These are phyloP conservation scores for Suhomyces canberraensis DNA, from an alignment of 805 yeast species.

Conservation along the genomic window DNA sequence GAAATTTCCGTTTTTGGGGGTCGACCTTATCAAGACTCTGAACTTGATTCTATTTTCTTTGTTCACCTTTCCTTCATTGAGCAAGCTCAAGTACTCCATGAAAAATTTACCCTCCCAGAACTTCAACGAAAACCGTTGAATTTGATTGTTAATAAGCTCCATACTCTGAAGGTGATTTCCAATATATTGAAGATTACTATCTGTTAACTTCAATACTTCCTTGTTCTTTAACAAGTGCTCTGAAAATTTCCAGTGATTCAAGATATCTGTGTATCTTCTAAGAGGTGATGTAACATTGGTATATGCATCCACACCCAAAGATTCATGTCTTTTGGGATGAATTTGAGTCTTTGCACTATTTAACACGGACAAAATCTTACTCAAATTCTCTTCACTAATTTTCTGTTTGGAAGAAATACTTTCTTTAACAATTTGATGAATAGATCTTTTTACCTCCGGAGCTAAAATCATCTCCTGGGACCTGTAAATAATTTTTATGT, in stretches of 20 bases:
- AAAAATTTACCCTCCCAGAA: conserved; percentile 41
- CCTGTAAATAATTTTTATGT: conserved; percentile 53
- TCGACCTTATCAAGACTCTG: conserved; percentile 18
- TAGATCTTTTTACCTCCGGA: conserved; percentile 18
- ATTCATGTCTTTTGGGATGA: conserved; percentile 48
- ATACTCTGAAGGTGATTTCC: conserved; percentile 32
- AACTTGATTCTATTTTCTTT: conserved; percentile 18
- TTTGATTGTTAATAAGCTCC: conserved; percentile 24
- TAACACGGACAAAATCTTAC: conserved; percentile 43
- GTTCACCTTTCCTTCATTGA: conserved; percentile 12
- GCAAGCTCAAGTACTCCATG: conserved; percentile 22
- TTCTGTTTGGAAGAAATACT: conserved; percentile 11
- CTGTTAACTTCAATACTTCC: background rate
- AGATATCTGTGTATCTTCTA: conserved; percentile 25
- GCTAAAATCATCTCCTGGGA: conserved; percentile 31
- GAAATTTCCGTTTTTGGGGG: conserved; percentile 24
- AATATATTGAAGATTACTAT: conserved; percentile 12
- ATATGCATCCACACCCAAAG: conserved; percentile 61
- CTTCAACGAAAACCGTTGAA: conserved; percentile 22
- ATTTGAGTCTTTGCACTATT: conserved; percentile 52
- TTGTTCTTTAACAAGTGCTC: conserved; percentile 5
- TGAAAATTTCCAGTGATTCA: conserved; percentile 67
- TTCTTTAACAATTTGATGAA: conserved; percentile 19
- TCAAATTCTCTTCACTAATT: conserved; percentile 37
- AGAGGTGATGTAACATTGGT: conserved; percentile 64